Evolutionary conservation across 352 stramenopile species (phyloP), one percentile per base, ranked within the genome.

Genomic region (Globisporangium parvum): DNA sequence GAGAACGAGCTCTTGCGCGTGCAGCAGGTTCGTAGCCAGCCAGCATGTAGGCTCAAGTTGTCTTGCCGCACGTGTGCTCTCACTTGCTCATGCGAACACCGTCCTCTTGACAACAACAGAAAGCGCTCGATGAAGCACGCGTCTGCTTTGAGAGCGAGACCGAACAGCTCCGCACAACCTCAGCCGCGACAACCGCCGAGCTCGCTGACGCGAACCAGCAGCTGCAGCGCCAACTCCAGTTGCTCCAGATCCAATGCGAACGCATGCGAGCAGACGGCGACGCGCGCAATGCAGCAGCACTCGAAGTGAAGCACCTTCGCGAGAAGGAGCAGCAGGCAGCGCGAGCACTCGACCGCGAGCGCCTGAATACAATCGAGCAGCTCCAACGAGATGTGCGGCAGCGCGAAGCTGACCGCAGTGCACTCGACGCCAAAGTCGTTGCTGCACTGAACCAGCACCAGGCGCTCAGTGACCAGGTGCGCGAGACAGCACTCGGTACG

Each of bases 1-100:
- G 77, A 87, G 51, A 66, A 63, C 20, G 79, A 89, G 41, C 60
- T 71, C 26, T 53, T 78, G 23, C 70, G 71, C 28, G 62, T 61
- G 3, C 77, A 85, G 45, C 67, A 75, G 50, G 59, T 66, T 5
- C 10, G 31, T 37, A 8, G 24, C 21, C 33, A n/a, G n/a, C n/a
- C n/a, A n/a, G n/a, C n/a, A n/a, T n/a, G n/a, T n/a, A n/a, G n/a
- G n/a, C n/a, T n/a, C n/a, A n/a, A n/a, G n/a, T n/a, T 37, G 14
- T 14, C n/a, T 44, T 44, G 37, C 39, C 3, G 9, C 31, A 37
- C 31, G 5, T 37, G 31, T 37, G 10, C 31, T 37, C 10, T 35
- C 23, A 35, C 24, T 49, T 3, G 39, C 18, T 9, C 23, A 24
- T 20, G 20, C 18, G 39, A 6, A 1, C 5, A 1, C 14, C 15